A percentile compares a stretch with the other conserved stretches of the same genome.
Evolutionary conservation across 371 early-diverging fungal species (phyloP).

Genomic region (Apophysomyces sp.): DNA sequence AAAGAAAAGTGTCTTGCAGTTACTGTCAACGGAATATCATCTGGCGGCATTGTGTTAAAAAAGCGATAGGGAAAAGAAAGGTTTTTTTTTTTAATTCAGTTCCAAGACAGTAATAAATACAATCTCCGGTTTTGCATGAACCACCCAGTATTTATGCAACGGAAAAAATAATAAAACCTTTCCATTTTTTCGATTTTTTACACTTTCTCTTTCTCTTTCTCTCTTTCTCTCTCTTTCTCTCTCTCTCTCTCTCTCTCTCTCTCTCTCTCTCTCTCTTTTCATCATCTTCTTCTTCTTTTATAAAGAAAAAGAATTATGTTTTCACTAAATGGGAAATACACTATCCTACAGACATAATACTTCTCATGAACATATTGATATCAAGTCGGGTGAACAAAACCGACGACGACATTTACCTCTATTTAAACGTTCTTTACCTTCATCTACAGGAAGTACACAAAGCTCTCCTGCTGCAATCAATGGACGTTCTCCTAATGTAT

Average conservation of each 20-base stretch:
- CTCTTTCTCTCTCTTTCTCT: background rate
- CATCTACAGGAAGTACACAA: background rate
- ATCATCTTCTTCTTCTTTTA: too few species aligned
- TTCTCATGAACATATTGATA: background rate
- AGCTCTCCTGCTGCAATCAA: background rate
- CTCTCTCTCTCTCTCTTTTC: slow-evolving; percentile 2
- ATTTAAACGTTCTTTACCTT: background rate
- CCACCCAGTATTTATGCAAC: background rate
- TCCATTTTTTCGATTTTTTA: background rate
- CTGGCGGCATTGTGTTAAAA: slow-evolving; percentile 30
- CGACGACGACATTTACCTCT: background rate
- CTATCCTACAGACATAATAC: background rate
- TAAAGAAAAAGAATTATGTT: slow-evolving; percentile 3
- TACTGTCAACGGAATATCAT: slow-evolving; percentile 27
- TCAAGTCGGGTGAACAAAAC: background rate
- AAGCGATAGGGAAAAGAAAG: background rate
- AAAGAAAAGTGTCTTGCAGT: slow-evolving; percentile 34
- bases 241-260: slow-evolving; percentile 2
- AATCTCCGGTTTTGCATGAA: background rate
- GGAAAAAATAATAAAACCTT: background rate
- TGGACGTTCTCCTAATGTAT: background rate
- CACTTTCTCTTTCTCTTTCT: background rate
- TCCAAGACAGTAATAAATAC: background rate
- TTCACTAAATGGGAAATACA: slow-evolving; percentile 15
- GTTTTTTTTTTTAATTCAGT: background rate